phyloP scores from a whole-genome alignment of 345 rosid species.

The Salix viminalis region DNA sequence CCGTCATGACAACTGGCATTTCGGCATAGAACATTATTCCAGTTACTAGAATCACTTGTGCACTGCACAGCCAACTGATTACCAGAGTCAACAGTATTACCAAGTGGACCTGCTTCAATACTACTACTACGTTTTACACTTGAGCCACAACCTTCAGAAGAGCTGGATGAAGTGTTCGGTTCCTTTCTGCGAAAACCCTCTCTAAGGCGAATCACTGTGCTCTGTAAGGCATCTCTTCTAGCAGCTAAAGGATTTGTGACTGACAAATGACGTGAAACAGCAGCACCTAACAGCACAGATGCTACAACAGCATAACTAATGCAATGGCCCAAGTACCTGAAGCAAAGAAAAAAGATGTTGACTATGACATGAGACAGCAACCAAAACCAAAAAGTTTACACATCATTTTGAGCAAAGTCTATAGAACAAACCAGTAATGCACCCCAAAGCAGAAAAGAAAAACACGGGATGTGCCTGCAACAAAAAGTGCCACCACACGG shows the following conservation, averaged over 20 bases:
- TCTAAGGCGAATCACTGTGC: slow-evolving; percentile 94
- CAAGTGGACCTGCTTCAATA: slow-evolving; percentile 70
- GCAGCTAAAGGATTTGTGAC: slow-evolving; percentile 88
- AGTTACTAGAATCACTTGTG: slow-evolving; percentile 45
- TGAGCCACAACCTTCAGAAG: slow-evolving; percentile 99
- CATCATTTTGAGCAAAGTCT: slow-evolving; percentile 8
- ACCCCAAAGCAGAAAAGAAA: slow-evolving; percentile 98
- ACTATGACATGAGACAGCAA: slow-evolving; percentile 10
- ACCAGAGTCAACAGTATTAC: slow-evolving; percentile 56
- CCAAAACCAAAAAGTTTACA: slow-evolving; percentile 11
- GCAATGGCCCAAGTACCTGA: slow-evolving; percentile 98
- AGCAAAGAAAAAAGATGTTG: slow-evolving; percentile 15
- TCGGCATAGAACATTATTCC: slow-evolving; percentile 54
- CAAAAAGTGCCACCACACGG: slow-evolving; percentile 85
- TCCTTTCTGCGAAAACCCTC: slow-evolving; percentile 96
- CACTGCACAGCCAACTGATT: slow-evolving; percentile 42
- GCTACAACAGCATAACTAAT: slow-evolving; percentile 95
- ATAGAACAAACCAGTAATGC: slow-evolving; percentile 84
- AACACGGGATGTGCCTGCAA: slow-evolving; percentile 84
- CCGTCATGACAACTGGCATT: slow-evolving; percentile 78
- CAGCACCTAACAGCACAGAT: slow-evolving; percentile 90
- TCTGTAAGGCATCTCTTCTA: slow-evolving; percentile 89
- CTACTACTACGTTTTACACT: slow-evolving; percentile 90
- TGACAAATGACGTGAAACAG: slow-evolving; percentile 87
- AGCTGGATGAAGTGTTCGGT: slow-evolving; percentile 84